Conservation (phyloP, 495 filamentous ascomycete species). For the Aspergillus sparsus region DNA sequence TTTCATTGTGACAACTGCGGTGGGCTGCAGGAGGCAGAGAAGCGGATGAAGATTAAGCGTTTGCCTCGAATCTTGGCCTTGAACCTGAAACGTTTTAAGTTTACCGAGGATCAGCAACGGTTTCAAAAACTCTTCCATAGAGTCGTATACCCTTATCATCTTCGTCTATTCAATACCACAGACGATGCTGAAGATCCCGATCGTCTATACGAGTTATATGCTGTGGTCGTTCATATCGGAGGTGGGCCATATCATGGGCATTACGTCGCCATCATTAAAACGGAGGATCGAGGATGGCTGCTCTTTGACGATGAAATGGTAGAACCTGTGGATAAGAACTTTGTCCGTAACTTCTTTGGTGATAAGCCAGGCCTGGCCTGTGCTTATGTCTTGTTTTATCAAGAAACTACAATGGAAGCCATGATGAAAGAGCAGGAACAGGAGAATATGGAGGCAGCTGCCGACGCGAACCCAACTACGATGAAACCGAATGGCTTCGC, state of each 20-base stretch:
- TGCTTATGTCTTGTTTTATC: constrained; percentile 97
- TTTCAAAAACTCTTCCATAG: constrained; percentile 96
- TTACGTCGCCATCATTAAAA: constrained; percentile 97
- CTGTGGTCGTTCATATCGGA: constrained; percentile 97
- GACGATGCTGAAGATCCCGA: constrained; percentile 96
- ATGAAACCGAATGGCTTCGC: constrained; percentile 47
- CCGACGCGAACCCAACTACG: constrained; percentile 57
- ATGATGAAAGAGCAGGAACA: constrained; percentile 79
- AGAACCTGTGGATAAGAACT: constrained; percentile 93
- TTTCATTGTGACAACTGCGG: constrained; percentile 98
- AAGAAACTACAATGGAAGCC: constrained; percentile 91
- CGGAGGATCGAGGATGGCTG: constrained; percentile 91
- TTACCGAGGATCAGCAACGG: constrained; percentile 89
- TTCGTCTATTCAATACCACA: constrained; percentile 96
- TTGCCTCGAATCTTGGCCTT: constrained; percentile 87
- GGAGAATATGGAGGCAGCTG: constrained; percentile 66
- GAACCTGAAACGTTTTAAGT: constrained; percentile 96
- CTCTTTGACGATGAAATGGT: constrained; percentile 98
- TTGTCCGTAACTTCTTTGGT: constrained; percentile 97
- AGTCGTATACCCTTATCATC: constrained; percentile 94
- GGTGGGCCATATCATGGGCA: constrained; percentile 98
- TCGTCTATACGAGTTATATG: constrained; percentile 93
- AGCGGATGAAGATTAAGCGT: constrained; percentile 98
- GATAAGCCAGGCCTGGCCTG: constrained; percentile 88
- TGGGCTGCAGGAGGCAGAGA: constrained; percentile 95